A percentile compares a stretch with the other conserved stretches of the same genome.
phyloP scores from a whole-genome alignment of 2,329 filamentous ascomycete species.

The Cercospora berteroae region DNA sequence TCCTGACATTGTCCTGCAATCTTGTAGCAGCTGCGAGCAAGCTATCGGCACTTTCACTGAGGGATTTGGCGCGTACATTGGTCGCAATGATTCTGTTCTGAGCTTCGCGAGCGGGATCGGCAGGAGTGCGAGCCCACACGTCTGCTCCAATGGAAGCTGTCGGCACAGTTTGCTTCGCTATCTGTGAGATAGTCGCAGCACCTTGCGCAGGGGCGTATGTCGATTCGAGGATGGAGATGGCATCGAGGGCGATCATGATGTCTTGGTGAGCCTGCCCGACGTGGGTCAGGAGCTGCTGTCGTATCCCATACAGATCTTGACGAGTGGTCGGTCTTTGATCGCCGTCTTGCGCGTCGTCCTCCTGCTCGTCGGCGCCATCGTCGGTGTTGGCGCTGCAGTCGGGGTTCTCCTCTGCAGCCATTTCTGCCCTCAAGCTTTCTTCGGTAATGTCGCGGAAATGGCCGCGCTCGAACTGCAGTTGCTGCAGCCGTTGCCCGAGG shows the following conservation, averaged over 20 bases:
- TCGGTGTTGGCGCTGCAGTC: conserved; percentile 47
- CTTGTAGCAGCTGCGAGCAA: conserved; percentile 69
- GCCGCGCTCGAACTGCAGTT: conserved; percentile 74
- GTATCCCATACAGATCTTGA: conserved; percentile 42
- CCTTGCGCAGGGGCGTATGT: conserved; percentile 73
- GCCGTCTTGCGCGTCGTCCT: conserved; percentile 43
- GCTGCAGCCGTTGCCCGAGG: conserved; percentile 72
- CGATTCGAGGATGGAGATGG: conserved; percentile 71
- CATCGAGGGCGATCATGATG: conserved; percentile 71
- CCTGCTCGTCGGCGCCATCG: conserved; percentile 38
- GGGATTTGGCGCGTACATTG: conserved; percentile 76
- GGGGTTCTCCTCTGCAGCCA: conserved; percentile 49
- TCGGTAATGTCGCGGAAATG: conserved; percentile 81
- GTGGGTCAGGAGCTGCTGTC: conserved; percentile 43
- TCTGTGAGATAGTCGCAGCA: conserved; percentile 66
- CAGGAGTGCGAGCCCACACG: conserved; percentile 56
- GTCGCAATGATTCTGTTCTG: conserved; percentile 50
- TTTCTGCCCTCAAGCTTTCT: conserved; percentile 66
- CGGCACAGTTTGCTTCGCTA: conserved; percentile 66
- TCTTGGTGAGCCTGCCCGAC: conserved; percentile 52
- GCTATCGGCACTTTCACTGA: conserved; percentile 71
- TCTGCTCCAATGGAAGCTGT: conserved; percentile 71
- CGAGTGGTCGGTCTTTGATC: conserved; percentile 26
- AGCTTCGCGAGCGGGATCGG: conserved; percentile 49
- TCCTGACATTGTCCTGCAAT: conserved; percentile 71